Evolutionary conservation across 2,329 filamentous ascomycete species (phyloP).

Genomic region (Simplicillium sp.): DNA sequence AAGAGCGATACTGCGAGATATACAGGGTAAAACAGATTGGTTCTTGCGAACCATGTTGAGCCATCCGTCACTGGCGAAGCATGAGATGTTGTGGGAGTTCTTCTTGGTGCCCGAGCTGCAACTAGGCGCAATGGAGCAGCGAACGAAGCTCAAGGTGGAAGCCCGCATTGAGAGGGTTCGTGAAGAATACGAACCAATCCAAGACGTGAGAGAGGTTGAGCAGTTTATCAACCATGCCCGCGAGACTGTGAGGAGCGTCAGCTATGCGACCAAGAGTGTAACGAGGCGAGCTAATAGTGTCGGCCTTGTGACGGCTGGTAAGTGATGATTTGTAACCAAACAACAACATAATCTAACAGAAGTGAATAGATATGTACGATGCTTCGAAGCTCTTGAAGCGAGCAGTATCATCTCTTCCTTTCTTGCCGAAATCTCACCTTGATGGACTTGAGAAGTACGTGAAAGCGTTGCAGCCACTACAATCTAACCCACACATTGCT

Average conservation of each 20-base stretch:
- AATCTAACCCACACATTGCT: slow-evolving; percentile 61
- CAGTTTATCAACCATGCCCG: slow-evolving; percentile 86
- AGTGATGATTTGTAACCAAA: slow-evolving; percentile 13
- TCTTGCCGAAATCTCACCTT: slow-evolving; percentile 59
- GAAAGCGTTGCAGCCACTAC: slow-evolving; percentile 52
- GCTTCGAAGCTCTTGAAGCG: slow-evolving; percentile 47
- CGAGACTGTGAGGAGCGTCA: slow-evolving; percentile 79
- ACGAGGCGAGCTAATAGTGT: slow-evolving; percentile 70
- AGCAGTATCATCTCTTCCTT: slow-evolving; percentile 46
- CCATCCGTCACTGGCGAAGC: slow-evolving; percentile 88
- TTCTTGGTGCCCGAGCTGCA: slow-evolving; percentile 94
- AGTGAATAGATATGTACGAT: slow-evolving; percentile 41
- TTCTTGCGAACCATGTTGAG: slow-evolving; percentile 79
- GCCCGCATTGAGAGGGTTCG: slow-evolving; percentile 72
- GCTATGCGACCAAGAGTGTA: slow-evolving; percentile 72
- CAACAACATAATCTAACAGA: slow-evolving; percentile 36
- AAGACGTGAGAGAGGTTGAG: slow-evolving; percentile 80
- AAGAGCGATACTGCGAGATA: slow-evolving; percentile 74
- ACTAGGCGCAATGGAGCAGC: slow-evolving; percentile 78
- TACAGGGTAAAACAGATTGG: slow-evolving; percentile 76
- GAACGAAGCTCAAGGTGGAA: slow-evolving; percentile 79
- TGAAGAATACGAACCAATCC: slow-evolving; percentile 80
- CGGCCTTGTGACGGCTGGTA: slow-evolving; percentile 54
- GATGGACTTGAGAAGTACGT: slow-evolving; percentile 66
- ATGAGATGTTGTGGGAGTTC: slow-evolving; percentile 98